Evolutionary conservation across 2,329 filamentous ascomycete genomes (phyloP), one percentile per base, ranked within the genome.

Genomic region (Elsinoe fawcettii): DNA sequence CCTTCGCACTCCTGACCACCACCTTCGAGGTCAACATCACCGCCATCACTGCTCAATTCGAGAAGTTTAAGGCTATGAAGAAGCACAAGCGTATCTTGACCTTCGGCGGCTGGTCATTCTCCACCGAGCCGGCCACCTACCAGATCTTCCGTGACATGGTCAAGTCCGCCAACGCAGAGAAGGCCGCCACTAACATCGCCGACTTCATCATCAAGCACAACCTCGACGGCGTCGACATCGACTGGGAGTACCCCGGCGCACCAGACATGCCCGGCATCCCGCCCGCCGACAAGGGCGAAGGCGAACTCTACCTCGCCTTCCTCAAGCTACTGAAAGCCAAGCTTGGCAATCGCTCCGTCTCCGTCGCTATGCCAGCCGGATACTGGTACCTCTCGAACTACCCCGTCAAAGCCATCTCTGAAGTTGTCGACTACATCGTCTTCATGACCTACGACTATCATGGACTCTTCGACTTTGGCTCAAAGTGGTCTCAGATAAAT

Each of bases 171-270:
- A 78, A 79, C 59, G 68, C 73, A 0, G 59, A 62, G 2, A 71
- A 9, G n/a, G n/a, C 67, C 8, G 60, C 56, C 1, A 60, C 44
- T n/a, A 68, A 65, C 47, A 43, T 69, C 14, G 59, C 63, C 9
- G 70, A 51, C 12, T 63, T 96, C 34, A 75, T 96, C 63, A 84
- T 86, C 67, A 81, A 90, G 63, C 74, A 90, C 12, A 90, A 90
- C 6, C 87, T 96, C 5, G 70, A 72, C 46, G 71, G 68, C 23
- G 58, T 75, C 22, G 73, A 74, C 60, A 63, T 75, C 25, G 73
- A 74, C 39, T 74, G 72, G 72, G 73, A 75, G 61, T 77, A 77
- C 32, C 64, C 65, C 22, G 62, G 57, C 7, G 65, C 60, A 5
- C 60, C 59, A 7, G 60, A 62, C 54, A 62, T 72, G 4, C 64